Conservation (phyloP, 305 asterid species). For the Stenogyne calaminthoides region DNA sequence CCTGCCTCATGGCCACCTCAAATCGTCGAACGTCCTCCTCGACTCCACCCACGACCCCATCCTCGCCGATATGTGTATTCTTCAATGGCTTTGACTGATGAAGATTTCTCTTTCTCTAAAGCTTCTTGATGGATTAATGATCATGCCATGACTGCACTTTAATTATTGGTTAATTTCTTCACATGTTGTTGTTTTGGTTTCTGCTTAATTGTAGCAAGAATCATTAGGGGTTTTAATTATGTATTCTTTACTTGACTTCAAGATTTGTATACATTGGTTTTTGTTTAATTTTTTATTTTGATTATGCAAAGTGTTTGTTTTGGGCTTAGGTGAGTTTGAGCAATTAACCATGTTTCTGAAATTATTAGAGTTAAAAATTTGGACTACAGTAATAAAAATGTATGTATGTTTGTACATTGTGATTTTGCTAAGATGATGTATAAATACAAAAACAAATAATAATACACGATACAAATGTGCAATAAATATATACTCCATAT, state of each 20-base stretch:
- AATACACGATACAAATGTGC: too few species aligned
- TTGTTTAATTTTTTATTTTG: background rate
- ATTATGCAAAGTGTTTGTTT: background rate
- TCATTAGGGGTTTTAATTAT: background rate
- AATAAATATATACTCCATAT: too few species aligned
- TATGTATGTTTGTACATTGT: too few species aligned
- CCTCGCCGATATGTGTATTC: conserved; percentile 46
- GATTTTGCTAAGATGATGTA: too few species aligned
- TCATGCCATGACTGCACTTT: background rate
- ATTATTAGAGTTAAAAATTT: too few species aligned
- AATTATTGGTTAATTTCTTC: background rate
- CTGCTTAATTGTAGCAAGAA: too few species aligned
- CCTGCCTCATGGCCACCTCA: conserved; percentile 67
- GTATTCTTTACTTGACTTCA: background rate
- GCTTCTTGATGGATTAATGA: background rate
- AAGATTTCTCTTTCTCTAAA: conserved; percentile 44
- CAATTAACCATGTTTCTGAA: too few species aligned
- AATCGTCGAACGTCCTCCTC: conserved; percentile 63
- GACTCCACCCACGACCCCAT: conserved; percentile 38
- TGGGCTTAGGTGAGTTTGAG: too few species aligned
- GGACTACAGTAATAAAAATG: too few species aligned
- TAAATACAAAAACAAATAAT: too few species aligned
- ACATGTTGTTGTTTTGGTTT: background rate
- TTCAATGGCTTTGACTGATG: conserved; percentile 40
- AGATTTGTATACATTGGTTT: background rate